phyloP scores from a whole-genome alignment of 805 yeast genomes.

The Barnettozyma botsteinii region DNA sequence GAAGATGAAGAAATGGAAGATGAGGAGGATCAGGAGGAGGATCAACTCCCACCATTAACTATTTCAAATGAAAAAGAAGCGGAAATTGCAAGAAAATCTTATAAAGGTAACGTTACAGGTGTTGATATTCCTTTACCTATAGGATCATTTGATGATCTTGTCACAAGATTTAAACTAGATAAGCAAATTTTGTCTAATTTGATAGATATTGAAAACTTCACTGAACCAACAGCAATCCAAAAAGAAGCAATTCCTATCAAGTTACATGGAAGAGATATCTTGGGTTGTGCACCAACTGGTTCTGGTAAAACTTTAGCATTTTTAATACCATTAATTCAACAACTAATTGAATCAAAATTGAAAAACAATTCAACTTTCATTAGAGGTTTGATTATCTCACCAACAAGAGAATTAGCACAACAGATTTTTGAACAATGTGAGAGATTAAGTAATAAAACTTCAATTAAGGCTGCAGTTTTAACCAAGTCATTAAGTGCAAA shows the following conservation, averaged over 20 bases:
- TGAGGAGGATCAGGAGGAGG: conserved; percentile 26
- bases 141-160: conserved; percentile 80
- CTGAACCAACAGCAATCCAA: conserved; percentile 90
- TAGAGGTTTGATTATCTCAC: conserved; percentile 78
- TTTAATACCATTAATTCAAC: conserved; percentile 73
- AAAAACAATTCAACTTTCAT: conserved; percentile 35
- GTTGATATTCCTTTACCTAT: conserved; percentile 86
- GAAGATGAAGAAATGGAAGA: conserved; percentile 24
- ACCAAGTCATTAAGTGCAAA: conserved; percentile 69
- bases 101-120: conserved; percentile 71
- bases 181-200: conserved; percentile 51
- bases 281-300: conserved; percentile 98
- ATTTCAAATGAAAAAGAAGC: conserved; percentile 59
- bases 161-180: conserved; percentile 61
- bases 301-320: conserved; percentile 96
- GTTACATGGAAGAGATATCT: conserved; percentile 63
- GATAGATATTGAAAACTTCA: conserved; percentile 57
- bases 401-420: conserved; percentile 88
- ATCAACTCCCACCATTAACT: conserved; percentile 34
- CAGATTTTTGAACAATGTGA: conserved; percentile 74
- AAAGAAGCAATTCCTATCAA: conserved; percentile 81
- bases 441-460: conserved; percentile 41
- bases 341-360: conserved; percentile 26
- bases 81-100: conserved; percentile 46
- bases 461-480: conserved; percentile 54